Conservation (phyloP, 768 basidiomycete species). For the Tulasnella sp. region DNA sequence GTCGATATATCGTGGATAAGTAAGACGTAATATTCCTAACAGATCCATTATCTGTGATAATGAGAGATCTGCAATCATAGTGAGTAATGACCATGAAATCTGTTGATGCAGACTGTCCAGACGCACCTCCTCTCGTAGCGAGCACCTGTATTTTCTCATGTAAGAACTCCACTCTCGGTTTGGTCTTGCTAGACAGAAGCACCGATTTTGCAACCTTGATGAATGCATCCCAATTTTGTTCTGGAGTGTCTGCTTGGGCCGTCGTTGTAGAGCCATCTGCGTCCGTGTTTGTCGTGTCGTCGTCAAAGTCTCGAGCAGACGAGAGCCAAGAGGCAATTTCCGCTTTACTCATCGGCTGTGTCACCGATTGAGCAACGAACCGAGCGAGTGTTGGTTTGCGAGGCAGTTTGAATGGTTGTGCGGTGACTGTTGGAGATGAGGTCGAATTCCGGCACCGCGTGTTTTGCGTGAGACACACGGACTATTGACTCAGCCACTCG, state of each 20-base stretch:
- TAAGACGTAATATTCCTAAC: conserved; percentile 59
- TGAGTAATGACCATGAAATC: not conserved
- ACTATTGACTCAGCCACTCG: too few species aligned
- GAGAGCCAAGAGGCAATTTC: conserved; percentile 58
- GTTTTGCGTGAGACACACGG: too few species aligned
- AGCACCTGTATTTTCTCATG: conserved; percentile 49
- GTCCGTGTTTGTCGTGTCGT: conserved; percentile 26
- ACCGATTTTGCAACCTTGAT: conserved; percentile 35
- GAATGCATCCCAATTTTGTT: conserved; percentile 19
- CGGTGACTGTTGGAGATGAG: too few species aligned
- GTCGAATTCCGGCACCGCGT: too few species aligned
- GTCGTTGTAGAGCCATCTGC: not conserved
- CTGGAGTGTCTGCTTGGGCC: not conserved
- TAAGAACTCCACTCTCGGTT: conserved; percentile 45
- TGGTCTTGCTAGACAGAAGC: conserved; percentile 44
- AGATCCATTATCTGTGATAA: conserved; percentile 50
- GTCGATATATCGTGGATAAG: conserved; percentile 73
- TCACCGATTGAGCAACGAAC: conserved; percentile 2
- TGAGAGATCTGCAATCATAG: not conserved
- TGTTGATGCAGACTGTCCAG: not conserved
- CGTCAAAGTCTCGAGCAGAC: conserved; percentile 29
- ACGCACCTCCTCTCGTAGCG: conserved; percentile 46
- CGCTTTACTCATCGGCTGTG: conserved; percentile 28
- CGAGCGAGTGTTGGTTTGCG: not conserved
- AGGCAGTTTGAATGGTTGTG: conserved; percentile 12